These are phyloP conservation scores for Juglanconis juglandina DNA, from an alignment of 2,329 filamentous ascomycete species.

Conservation along the genomic window DNA sequence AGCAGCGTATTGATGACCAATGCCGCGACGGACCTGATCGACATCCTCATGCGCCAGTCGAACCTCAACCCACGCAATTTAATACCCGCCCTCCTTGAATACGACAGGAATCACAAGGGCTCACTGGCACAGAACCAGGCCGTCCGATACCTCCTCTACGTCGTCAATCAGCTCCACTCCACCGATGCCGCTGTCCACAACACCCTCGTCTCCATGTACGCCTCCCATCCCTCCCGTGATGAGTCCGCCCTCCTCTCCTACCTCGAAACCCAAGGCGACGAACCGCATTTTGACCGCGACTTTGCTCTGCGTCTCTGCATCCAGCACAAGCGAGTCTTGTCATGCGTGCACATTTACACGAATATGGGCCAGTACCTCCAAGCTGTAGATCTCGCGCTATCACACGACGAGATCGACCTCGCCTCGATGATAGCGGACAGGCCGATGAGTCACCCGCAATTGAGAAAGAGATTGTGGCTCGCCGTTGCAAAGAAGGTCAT, in stretches of 20 bases:
- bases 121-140: conserved; percentile 80
- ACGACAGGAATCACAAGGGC: conserved; percentile 74
- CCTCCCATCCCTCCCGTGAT: conserved; percentile 76
- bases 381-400: conserved; percentile 87
- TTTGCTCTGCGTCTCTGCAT: conserved; percentile 96
- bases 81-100: conserved; percentile 90
- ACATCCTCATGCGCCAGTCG: conserved; percentile 88
- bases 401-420: conserved; percentile 84
- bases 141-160: conserved; percentile 87
- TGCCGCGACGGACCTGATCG: conserved; percentile 79
- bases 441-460: conserved; percentile 70
- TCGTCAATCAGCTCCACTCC: conserved; percentile 81
- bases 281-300: conserved; percentile 87
- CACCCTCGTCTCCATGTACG: conserved; percentile 93
- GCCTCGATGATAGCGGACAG: conserved; percentile 86
- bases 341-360: conserved; percentile 95
- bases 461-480: conserved; percentile 94
- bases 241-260: conserved; percentile 85
- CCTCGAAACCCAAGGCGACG: conserved; percentile 82
- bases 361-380: conserved; percentile 93
- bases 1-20: conserved; percentile 96
- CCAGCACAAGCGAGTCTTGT: conserved; percentile 86
- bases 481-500: conserved; percentile 94
- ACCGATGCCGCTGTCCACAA: conserved; percentile 89
- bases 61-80: conserved; percentile 82